phyloP scores from a whole-genome alignment of 179 eudicot species.

The Carnegiea gigantea region DNA sequence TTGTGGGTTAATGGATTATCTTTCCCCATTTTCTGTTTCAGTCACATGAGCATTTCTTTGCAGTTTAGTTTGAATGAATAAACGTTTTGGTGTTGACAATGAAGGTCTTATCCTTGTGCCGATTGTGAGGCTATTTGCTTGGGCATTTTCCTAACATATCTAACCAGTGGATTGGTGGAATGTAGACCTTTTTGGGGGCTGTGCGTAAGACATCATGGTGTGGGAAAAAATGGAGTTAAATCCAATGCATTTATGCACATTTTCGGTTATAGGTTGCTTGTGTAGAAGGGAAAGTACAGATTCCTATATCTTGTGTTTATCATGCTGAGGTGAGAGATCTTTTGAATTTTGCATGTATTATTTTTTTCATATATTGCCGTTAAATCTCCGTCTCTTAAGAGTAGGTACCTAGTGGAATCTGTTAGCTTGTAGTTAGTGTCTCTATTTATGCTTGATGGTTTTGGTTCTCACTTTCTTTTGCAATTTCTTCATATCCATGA shows the following conservation, averaged over 20 bases:
- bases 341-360: not conserved
- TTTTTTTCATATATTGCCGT: not conserved
- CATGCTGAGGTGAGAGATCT: not conserved
- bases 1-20: not conserved
- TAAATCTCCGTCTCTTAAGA: not conserved
- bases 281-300: no score
- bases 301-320: no score
- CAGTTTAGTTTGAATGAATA: no score
- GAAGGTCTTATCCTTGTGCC: not conserved
- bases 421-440: not conserved
- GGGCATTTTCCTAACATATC: not conserved
- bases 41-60: not conserved
- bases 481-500: not conserved
- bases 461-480: not conserved
- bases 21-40: not conserved
- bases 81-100: not conserved
- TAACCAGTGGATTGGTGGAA: not conserved
- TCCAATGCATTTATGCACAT: no score
- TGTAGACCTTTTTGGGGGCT: no score
- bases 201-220: no score
- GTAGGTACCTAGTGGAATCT: not conserved
- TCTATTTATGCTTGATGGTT: not conserved
- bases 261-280: no score
- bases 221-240: no score
- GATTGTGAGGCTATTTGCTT: not conserved